A percentile compares a stretch with the other conserved stretches of the same genome.
Conservation (phyloP, 768 basidiomycete genomes). For the Leccinum pellstonianum region DNA sequence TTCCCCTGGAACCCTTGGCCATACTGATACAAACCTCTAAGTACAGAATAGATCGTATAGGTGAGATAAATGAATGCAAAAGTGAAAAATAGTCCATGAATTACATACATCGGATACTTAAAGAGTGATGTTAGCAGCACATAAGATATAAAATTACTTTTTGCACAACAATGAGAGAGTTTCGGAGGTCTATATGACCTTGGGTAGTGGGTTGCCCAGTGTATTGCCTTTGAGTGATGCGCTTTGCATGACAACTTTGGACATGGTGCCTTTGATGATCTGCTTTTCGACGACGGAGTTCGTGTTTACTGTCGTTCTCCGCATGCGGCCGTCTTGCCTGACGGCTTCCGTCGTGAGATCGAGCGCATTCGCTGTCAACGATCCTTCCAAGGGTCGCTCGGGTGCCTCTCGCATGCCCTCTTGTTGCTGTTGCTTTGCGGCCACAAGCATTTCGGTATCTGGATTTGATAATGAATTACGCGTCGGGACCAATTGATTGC, state of each 20-base stretch:
- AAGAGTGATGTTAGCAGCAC: constrained; percentile 9
- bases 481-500: not conserved
- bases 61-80: constrained; percentile 13
- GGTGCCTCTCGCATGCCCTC: constrained; percentile 19
- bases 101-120: constrained; percentile 15
- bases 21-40: constrained; percentile 16
- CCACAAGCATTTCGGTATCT: constrained; percentile 27
- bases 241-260: constrained; percentile 44
- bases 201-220: constrained; percentile 15
- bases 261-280: constrained; percentile 54
- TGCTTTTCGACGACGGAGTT: constrained; percentile 48
- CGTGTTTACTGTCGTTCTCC: constrained; percentile 39
- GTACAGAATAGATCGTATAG: constrained; percentile 13
- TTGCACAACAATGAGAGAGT: constrained; percentile 6
- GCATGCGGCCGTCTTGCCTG: constrained; percentile 40
- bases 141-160: constrained; percentile 17
- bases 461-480: constrained; percentile 1
- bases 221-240: constrained; percentile 13
- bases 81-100: constrained; percentile 2
- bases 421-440: constrained; percentile 21
- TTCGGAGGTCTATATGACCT: constrained; percentile 4
- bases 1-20: constrained; percentile 2
- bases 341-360: constrained; percentile 39
- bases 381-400: constrained; percentile 25
- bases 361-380: constrained; percentile 34